Conservation (phyloP, 164 flowering plant species). For the Cinnamomum micranthum region DNA sequence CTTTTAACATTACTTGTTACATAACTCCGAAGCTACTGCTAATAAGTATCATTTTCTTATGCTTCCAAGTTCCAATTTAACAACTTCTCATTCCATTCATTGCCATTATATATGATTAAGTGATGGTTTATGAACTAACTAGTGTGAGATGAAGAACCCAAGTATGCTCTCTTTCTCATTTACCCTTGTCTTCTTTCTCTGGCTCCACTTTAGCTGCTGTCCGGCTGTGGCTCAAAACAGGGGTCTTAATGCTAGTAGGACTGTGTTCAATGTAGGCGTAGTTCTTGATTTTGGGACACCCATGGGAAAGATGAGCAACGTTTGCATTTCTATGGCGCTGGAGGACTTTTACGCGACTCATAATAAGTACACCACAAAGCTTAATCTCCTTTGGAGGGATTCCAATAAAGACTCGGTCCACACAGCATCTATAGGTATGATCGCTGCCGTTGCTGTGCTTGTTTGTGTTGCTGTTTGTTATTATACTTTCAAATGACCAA, state of each 20-base stretch:
- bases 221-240: background rate
- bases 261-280: conserved; percentile 7
- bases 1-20: no score
- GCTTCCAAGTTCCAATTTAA: no score
- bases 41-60: no score
- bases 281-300: conserved; percentile 9
- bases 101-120: no score
- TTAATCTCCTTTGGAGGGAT: no score
- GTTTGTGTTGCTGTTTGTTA: no score
- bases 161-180: background rate
- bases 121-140: no score
- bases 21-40: no score
- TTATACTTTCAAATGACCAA: no score
- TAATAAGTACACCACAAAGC: background rate
- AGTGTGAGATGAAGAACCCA: background rate
- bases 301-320: conserved; percentile 5
- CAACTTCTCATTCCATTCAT: no score
- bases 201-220: background rate
- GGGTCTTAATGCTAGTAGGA: background rate
- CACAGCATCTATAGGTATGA: conserved; percentile 7
- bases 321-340: conserved; percentile 8
- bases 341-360: conserved; percentile 7
- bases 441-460: background rate
- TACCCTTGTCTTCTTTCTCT: background rate
- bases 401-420: background rate